Conservation (phyloP, 2,329 filamentous ascomycete genomes). For the Pyrenophora graminea region DNA sequence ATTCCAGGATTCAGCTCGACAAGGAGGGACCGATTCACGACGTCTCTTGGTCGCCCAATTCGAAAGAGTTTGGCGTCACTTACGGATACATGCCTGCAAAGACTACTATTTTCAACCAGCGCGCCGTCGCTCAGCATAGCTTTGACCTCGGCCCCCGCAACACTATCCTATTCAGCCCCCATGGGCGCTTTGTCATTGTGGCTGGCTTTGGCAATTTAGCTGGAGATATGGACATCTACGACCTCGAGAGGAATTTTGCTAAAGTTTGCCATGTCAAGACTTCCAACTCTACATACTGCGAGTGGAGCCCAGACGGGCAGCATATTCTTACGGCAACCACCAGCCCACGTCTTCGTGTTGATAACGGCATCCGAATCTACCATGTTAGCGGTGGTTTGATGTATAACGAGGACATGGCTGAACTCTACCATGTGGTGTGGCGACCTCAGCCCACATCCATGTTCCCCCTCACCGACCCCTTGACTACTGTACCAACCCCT, state of each 20-base stretch:
- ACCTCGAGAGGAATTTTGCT: conserved; percentile 88
- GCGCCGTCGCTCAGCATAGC: conserved; percentile 78
- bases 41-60: conserved; percentile 97
- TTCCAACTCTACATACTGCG: conserved; percentile 92
- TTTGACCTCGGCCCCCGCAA: conserved; percentile 90
- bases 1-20: conserved; percentile 88
- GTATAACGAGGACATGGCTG: conserved; percentile 94
- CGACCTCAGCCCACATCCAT: conserved; percentile 70
- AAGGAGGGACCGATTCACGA: conserved; percentile 98
- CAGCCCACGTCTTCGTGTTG: conserved; percentile 89
- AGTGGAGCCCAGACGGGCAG: conserved; percentile 95
- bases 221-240: conserved; percentile 97
- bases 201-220: conserved; percentile 97
- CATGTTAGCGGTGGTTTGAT: conserved; percentile 85
- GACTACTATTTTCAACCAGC: conserved; percentile 94
- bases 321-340: conserved; percentile 98
- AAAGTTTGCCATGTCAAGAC: conserved; percentile 95
- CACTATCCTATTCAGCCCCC: conserved; percentile 92
- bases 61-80: conserved; percentile 94
- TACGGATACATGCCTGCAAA: conserved; percentile 99
- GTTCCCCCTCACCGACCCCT: conserved; percentile 69
- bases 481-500: conserved; percentile 73
- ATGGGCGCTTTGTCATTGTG: conserved; percentile 88
- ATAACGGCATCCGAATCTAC: conserved; percentile 96
- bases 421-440: conserved; percentile 89